phyloP scores from a whole-genome alignment of 2,329 filamentous ascomycete species.

The Sclerotinia trifoliorum region DNA sequence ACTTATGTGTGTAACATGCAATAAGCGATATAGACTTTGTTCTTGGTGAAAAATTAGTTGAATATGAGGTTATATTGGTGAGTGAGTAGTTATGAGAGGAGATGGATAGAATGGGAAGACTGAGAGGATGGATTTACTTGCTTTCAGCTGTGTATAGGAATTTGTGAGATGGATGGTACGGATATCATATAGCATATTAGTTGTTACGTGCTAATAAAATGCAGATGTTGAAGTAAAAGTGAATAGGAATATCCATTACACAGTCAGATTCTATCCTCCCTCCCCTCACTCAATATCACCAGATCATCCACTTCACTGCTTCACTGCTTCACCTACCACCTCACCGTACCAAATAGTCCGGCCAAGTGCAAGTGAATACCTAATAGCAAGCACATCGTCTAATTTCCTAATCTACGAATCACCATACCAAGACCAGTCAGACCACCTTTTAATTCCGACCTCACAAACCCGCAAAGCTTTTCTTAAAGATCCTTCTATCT shows the following conservation, averaged over 20 bases:
- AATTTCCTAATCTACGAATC: not conserved
- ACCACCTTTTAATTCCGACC: not conserved
- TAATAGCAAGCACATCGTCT: not conserved
- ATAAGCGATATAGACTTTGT: not conserved
- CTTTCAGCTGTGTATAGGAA: no score
- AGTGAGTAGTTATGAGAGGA: rapidly evolving
- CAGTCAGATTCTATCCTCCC: not conserved
- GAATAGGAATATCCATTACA: not conserved
- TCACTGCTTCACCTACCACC: not conserved
- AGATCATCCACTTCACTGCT: no score
- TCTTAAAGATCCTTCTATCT: not conserved
- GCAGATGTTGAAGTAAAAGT: no score
- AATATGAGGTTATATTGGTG: no score
- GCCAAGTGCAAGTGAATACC: not conserved
- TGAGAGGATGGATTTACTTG: not conserved
- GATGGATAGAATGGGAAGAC: not conserved
- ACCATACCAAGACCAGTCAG: not conserved
- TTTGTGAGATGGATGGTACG: not conserved
- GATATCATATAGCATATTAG: no score
- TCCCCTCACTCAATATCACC: not conserved
- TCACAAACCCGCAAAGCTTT: not conserved
- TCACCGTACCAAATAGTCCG: not conserved
- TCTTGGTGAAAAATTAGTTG: not conserved
- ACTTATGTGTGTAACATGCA: not conserved
- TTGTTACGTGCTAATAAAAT: no score